These are phyloP conservation scores for Chrysopogon serrulatus DNA, from an alignment of 176 grass and related monocot genomes.

Conservation along the genomic window DNA sequence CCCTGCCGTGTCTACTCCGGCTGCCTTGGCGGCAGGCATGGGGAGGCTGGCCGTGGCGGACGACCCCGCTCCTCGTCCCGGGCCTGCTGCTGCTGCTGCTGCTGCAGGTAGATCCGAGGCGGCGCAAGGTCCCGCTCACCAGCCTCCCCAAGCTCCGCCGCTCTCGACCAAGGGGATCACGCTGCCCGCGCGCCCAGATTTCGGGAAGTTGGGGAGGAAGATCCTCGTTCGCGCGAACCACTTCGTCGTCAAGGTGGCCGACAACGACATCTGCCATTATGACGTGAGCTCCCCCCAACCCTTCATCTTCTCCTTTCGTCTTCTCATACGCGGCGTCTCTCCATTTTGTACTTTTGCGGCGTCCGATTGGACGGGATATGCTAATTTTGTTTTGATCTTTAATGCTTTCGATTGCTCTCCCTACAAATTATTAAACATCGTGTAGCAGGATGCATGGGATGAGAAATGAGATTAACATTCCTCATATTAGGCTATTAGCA, in stretches of 20 bases:
- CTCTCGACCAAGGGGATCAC: conserved; percentile 34
- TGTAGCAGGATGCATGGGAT: too few species aligned
- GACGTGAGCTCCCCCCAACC: conserved; percentile 24
- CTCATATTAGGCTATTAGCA: too few species aligned
- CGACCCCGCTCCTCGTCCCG: neutral
- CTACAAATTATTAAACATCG: too few species aligned
- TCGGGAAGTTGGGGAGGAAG: conserved; percentile 15
- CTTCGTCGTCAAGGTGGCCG: conserved; percentile 35
- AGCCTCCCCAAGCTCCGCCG: neutral
- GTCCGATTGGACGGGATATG: neutral
- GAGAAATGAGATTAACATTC: too few species aligned
- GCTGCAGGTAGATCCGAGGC: neutral
- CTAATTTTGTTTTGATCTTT: neutral
- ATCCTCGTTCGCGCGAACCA: conserved; percentile 53
- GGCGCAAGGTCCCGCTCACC: neutral
- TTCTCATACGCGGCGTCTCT: too few species aligned
- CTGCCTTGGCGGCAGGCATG: conserved; percentile 18
- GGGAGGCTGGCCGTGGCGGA: conserved; percentile 16
- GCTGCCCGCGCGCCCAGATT: conserved; percentile 28
- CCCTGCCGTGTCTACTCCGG: neutral
- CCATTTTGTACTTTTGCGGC: neutral
- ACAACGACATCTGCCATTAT: conserved; percentile 57
- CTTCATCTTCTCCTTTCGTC: neutral
- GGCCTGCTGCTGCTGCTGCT: too few species aligned
- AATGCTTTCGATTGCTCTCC: too few species aligned